These are phyloP conservation scores for Castanea sativa DNA, from an alignment of 306 rosid species.

Conservation along the genomic window DNA sequence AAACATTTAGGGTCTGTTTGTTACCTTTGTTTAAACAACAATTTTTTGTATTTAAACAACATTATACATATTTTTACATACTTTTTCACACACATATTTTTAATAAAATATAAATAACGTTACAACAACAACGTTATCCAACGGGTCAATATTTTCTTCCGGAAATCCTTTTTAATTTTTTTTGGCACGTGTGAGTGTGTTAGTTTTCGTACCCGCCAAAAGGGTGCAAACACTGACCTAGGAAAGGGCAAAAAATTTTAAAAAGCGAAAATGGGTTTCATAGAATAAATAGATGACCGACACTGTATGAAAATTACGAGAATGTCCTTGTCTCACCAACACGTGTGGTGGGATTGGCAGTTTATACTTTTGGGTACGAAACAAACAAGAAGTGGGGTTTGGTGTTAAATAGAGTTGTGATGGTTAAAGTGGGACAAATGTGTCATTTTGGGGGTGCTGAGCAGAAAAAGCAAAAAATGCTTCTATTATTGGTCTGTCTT, in stretches of 20 bases:
- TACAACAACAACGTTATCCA: no score
- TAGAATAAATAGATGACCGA: slow-evolving; percentile 30
- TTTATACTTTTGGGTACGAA: background rate
- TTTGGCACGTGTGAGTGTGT: background rate
- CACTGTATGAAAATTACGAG: slow-evolving; percentile 26
- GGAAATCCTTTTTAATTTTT: background rate
- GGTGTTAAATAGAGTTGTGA: background rate
- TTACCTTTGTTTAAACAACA: no score
- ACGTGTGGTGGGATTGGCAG: background rate
- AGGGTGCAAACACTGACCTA: slow-evolving; percentile 22
- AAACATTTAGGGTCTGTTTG: no score
- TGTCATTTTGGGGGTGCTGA: slow-evolving; percentile 10
- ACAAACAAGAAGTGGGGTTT: slow-evolving; percentile 2
- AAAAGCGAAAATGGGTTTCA: background rate
- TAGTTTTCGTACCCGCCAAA: slow-evolving; percentile 41
- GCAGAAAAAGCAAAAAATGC: background rate
- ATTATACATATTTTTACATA: no score
- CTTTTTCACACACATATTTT: no score
- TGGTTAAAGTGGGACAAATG: slow-evolving; percentile 2
- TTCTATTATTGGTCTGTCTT: slow-evolving; percentile 4
- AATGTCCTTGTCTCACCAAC: background rate
- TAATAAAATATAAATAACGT: no score
- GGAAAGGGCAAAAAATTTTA: slow-evolving; percentile 4
- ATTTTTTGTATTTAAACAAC: no score
- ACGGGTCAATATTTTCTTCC: no score